These are phyloP conservation scores for Boletus vinaceobasis DNA, from an alignment of 768 basidiomycete species.

Conservation along the genomic window DNA sequence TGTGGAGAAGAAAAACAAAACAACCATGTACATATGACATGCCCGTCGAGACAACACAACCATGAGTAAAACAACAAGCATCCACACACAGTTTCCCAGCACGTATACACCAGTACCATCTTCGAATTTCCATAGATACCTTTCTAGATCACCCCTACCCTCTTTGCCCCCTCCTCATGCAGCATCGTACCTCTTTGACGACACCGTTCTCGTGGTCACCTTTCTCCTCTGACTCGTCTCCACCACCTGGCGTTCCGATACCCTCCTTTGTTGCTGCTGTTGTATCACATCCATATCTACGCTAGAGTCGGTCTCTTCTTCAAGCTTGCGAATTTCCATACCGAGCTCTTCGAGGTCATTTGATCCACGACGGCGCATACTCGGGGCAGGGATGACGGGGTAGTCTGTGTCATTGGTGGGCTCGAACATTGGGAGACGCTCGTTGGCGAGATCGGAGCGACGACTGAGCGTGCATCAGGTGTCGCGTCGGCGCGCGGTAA, in stretches of 20 bases:
- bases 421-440: slow-evolving; percentile 64
- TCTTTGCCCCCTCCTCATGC: neutral
- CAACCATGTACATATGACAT: slow-evolving; percentile 1
- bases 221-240: slow-evolving; percentile 43
- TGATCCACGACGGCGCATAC: slow-evolving; percentile 50
- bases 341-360: slow-evolving; percentile 42
- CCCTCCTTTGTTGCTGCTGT: slow-evolving; percentile 12
- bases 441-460: slow-evolving; percentile 68
- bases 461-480: slow-evolving; percentile 42
- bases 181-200: slow-evolving; percentile 52
- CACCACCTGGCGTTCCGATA: slow-evolving; percentile 58
- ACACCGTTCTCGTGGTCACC: slow-evolving; percentile 42
- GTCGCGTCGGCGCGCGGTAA: neutral
- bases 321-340: slow-evolving; percentile 66
- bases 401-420: slow-evolving; percentile 29
- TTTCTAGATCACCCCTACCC: neutral
- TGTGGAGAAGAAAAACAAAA: neutral
- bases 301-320: slow-evolving; percentile 54
- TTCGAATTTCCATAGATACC: neutral
- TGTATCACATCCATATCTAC: neutral
- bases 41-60: neutral
- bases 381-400: slow-evolving; percentile 57
- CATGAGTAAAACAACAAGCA: neutral
- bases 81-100: neutral
- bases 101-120: neutral